phyloP scores from a whole-genome alignment of 2,329 filamentous ascomycete genomes.

The Nothopassalora personata region DNA sequence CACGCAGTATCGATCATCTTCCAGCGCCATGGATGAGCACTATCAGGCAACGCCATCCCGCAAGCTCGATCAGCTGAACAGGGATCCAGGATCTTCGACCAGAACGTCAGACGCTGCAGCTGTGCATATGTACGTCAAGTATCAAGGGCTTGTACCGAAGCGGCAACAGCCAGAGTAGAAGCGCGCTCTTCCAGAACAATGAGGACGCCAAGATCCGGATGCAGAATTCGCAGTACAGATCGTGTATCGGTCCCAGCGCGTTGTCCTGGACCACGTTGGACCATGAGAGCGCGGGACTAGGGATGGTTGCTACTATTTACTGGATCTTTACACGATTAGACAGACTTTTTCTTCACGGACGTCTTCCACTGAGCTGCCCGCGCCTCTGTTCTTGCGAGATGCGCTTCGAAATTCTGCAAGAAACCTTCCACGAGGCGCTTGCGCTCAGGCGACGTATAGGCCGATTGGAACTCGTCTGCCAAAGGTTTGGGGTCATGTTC shows the following conservation, averaged over 20 bases:
- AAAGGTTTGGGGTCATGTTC: no score
- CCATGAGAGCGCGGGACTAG: no score
- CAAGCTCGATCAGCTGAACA: neutral
- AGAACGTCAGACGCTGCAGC: neutral
- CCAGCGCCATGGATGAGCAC: neutral
- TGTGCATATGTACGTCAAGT: slow-evolving; percentile 1
- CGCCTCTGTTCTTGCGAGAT: no score
- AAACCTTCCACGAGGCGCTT: no score
- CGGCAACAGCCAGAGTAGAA: neutral
- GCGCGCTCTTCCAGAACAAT: neutral
- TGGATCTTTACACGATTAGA: no score
- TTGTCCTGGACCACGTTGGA: neutral
- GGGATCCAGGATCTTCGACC: neutral
- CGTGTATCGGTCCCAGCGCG: neutral
- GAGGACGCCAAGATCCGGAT: neutral
- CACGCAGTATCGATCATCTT: neutral
- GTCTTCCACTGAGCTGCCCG: no score
- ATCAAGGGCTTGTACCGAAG: neutral
- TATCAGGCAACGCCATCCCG: neutral
- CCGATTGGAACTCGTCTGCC: no score
- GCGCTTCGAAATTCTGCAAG: no score
- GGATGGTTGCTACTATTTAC: no score
- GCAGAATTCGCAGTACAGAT: neutral
- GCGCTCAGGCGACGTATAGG: no score
- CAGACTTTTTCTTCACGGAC: no score